A percentile compares a stretch with the other conserved stretches of the same genome.
Conservation (phyloP, 2,329 filamentous ascomycete genomes). For the Colletotrichum navitas region DNA sequence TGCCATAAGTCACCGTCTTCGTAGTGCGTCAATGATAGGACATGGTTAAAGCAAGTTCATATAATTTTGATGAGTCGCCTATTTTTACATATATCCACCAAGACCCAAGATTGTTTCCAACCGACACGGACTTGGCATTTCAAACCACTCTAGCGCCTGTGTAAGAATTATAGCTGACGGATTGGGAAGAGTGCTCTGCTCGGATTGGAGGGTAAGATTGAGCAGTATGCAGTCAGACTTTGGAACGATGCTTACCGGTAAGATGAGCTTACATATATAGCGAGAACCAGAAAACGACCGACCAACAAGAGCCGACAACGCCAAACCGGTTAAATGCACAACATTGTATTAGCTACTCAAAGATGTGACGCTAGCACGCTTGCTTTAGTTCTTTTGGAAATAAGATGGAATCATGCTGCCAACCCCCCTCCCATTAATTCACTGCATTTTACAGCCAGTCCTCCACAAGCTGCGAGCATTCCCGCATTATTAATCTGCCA, state of each 20-base stretch:
- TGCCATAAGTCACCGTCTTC: neutral
- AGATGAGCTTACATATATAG: no score
- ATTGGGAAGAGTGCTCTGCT: no score
- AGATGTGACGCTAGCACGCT: constrained; percentile 9
- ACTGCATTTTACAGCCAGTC: neutral
- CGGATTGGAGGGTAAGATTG: neutral
- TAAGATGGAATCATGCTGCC: neutral
- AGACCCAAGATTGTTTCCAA: no score
- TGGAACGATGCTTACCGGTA: neutral
- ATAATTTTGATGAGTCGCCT: neutral
- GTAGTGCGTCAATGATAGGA: neutral
- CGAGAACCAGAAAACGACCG: neutral
- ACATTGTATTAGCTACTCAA: neutral
- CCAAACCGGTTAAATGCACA: neutral
- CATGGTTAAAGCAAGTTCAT: neutral
- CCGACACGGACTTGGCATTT: neutral
- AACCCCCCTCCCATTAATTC: neutral
- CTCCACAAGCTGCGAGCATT: neutral
- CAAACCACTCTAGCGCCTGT: neutral
- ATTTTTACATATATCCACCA: neutral
- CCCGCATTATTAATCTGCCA: neutral
- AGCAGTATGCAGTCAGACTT: neutral
- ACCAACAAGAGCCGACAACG: neutral
- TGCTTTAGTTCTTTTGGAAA: neutral
- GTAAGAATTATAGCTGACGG: neutral